Conservation (phyloP, 1,284 basidiomycete species). For the Leccinum subspadiceum region DNA sequence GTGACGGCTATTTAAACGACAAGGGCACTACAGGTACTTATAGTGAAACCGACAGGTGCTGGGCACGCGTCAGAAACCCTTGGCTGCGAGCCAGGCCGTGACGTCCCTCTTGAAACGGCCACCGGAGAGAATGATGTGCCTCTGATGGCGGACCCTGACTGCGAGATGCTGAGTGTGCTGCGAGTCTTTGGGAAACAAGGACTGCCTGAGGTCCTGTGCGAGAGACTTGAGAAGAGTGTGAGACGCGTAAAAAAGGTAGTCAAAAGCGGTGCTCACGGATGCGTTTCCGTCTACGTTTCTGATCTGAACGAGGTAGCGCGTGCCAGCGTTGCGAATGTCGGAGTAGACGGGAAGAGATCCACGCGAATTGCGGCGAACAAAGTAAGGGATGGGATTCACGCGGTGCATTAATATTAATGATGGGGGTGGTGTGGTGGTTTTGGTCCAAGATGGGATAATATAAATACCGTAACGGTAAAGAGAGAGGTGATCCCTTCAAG, state of each 20-base stretch:
- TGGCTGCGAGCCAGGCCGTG: constrained; percentile 53
- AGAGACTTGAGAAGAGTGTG: constrained; percentile 40
- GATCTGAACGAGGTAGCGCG: constrained; percentile 49
- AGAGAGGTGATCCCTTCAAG: too few species aligned
- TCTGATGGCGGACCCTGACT: constrained; percentile 43
- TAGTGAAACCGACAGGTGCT: constrained; percentile 9
- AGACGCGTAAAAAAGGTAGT: not conserved
- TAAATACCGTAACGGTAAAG: not conserved
- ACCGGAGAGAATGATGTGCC: constrained; percentile 55
- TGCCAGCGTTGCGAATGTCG: constrained; percentile 63
- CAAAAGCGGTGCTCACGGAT: constrained; percentile 33
- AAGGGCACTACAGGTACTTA: constrained; percentile 12
- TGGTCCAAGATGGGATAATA: not conserved
- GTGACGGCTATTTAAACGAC: constrained; percentile 22
- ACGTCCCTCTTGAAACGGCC: constrained; percentile 59
- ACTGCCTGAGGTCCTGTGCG: constrained; percentile 46
- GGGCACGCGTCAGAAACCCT: constrained; percentile 48
- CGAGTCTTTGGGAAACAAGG: constrained; percentile 47
- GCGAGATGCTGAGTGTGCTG: constrained; percentile 47
- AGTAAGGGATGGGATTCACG: constrained; percentile 44
- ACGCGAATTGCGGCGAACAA: constrained; percentile 58
- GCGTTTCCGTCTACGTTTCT: constrained; percentile 48
- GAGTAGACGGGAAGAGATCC: constrained; percentile 72
- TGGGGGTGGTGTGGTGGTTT: not conserved
- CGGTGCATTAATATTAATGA: constrained; percentile 2